Base-by-base conservation (phyloP, 805 yeast genomes). In the Candida incommunis region DNA sequence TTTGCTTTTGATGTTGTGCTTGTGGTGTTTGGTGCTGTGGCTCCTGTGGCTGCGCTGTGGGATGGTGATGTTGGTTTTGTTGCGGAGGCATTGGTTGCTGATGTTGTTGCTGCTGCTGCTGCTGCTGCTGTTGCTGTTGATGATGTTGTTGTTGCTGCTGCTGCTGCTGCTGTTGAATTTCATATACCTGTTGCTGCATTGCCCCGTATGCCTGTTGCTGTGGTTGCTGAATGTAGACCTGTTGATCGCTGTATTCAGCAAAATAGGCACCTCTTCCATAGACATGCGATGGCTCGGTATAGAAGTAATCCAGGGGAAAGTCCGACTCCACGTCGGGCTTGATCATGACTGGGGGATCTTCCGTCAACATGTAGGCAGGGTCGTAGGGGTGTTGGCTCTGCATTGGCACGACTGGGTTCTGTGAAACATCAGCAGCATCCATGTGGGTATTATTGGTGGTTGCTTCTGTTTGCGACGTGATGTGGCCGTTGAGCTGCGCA, bases 51-150 rank as follows among this genome's bases (percentile, higher is more conserved):
- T 47, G 49, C 29, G 9, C 13, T 18, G 40, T 9, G n/a, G n/a
- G 7, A 15, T 18, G n/a, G 7, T 5, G 20, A 9, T 31, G 40
- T 15, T 31, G 40, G 20, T 13, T 5, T 13, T 15, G 20, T 23
- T 25, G 37, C 15, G 25, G 4, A 18, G 25, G 43, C 40, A 16
- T 15, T 21, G n/a, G 21, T 18, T 5, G 40, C 41, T 35, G 45
- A 7, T 11, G 20, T n/a, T 24, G 43, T 23, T 41, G 43, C 18
- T 31, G 37, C 15, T 46, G 41, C 45, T 34, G 54, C 21, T 49
- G 50, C 26, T 48, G 50, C 15, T 47, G 48, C 9, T 41, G 51
- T 23, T 45, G 51, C 22, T 51, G 57, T 7, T 31, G 52, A 25
- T 34, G 46, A 25, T 22, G 48, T 22, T 13, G 41, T 25, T 20